Percentiles rank a stretch among this genome's conserved stretches.
Evolutionary conservation across 192 early-diverging fungal genomes (phyloP).

Genomic region (Entomortierella beljakovae): DNA sequence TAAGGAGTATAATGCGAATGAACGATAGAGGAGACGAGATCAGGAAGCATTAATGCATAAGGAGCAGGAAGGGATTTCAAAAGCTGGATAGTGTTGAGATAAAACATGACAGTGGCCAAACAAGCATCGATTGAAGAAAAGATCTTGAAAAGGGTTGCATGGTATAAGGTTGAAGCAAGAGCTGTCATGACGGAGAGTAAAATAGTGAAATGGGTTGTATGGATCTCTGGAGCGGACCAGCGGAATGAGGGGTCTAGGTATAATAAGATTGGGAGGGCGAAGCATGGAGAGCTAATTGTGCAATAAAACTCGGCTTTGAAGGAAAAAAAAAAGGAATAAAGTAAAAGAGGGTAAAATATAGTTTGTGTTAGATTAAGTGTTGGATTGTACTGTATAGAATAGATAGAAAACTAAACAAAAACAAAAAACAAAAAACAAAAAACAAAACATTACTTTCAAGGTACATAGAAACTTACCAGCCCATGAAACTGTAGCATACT

Average conservation of each 20-base stretch:
- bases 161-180: constrained; percentile 56
- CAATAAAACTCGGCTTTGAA: constrained; percentile 62
- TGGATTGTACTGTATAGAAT: background rate
- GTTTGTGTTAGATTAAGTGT: background rate
- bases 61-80: constrained; percentile 33
- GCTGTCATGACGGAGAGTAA: constrained; percentile 50
- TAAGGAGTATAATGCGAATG: constrained; percentile 41
- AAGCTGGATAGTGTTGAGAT: constrained; percentile 45
- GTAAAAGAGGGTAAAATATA: background rate
- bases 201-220: constrained; percentile 50
- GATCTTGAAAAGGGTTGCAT: constrained; percentile 60
- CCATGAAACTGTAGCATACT: constrained; percentile 55
- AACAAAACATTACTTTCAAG: background rate
- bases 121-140: constrained; percentile 59
- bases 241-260: constrained; percentile 44
- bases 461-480: constrained; percentile 30
- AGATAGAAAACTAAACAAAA: background rate
- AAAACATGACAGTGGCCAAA: constrained; percentile 55
- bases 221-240: constrained; percentile 48
- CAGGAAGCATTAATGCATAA: constrained; percentile 23
- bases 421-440: background rate
- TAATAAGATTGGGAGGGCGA: constrained; percentile 59
- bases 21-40: constrained; percentile 26
- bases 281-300: constrained; percentile 62
- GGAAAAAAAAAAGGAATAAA: background rate